Conservation (phyloP, 2,329 filamentous ascomycete genomes). For the Teratosphaeria gauchensis region DNA sequence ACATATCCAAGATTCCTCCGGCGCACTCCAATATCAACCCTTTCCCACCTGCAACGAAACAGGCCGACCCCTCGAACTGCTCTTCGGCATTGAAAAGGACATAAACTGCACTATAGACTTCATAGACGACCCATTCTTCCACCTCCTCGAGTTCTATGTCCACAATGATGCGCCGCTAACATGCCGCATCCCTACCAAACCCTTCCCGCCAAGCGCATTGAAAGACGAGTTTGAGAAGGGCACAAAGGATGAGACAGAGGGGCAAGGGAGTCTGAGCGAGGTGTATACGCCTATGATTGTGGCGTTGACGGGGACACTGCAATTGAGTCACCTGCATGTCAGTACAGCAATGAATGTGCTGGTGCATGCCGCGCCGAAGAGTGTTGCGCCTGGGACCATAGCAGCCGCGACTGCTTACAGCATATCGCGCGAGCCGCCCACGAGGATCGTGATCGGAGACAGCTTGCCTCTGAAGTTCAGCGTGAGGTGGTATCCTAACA, state of each 20-base stretch:
- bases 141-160: slow-evolving; percentile 92
- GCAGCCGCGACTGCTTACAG: slow-evolving; percentile 84
- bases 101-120: slow-evolving; percentile 75
- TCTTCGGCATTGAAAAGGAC: slow-evolving; percentile 73
- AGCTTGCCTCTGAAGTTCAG: slow-evolving; percentile 67
- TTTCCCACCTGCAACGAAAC: slow-evolving; percentile 91
- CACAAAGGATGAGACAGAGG: slow-evolving; percentile 26
- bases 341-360: slow-evolving; percentile 83
- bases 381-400: slow-evolving; percentile 57
- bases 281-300: slow-evolving; percentile 75
- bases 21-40: slow-evolving; percentile 83
- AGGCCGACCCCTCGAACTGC: slow-evolving; percentile 66
- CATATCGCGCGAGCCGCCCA: slow-evolving; percentile 48
- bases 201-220: slow-evolving; percentile 38
- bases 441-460: slow-evolving; percentile 77
- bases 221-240: slow-evolving; percentile 23
- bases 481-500: slow-evolving; percentile 78
- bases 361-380: slow-evolving; percentile 56
- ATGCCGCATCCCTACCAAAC: slow-evolving; percentile 78
- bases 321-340: slow-evolving; percentile 82
- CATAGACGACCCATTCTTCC: slow-evolving; percentile 71
- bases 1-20: slow-evolving; percentile 67
- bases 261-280: slow-evolving; percentile 29
- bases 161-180: slow-evolving; percentile 90
- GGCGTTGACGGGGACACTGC: slow-evolving; percentile 78